phyloP scores from a whole-genome alignment of 2,329 filamentous ascomycete genomes.

The Colletotrichum brevisporum region DNA sequence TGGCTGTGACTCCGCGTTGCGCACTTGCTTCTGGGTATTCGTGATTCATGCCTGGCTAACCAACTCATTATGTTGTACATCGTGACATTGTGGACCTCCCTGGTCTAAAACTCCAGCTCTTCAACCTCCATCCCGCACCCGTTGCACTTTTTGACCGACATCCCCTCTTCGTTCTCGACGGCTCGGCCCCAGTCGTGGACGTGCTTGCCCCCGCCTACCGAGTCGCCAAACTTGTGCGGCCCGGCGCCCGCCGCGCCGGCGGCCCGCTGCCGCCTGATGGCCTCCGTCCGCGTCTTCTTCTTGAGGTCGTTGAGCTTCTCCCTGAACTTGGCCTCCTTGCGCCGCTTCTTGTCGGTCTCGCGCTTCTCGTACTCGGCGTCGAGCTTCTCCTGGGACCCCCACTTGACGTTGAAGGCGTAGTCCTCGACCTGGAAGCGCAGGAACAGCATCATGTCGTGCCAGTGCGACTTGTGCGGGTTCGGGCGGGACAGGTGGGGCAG shows the following conservation, averaged over 20 bases:
- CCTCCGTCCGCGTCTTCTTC: slow-evolving; percentile 92
- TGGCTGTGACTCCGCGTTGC: not conserved
- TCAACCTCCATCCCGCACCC: slow-evolving; percentile 86
- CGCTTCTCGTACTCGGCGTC: slow-evolving; percentile 90
- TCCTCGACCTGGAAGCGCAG: slow-evolving; percentile 94
- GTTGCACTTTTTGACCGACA: slow-evolving; percentile 84
- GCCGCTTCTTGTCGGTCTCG: slow-evolving; percentile 82
- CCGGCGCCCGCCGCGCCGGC: slow-evolving; percentile 64
- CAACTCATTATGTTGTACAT: too few relatives aligned
- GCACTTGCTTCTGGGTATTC: not conserved
- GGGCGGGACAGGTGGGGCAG: slow-evolving; percentile 90
- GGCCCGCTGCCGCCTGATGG: slow-evolving; percentile 81
- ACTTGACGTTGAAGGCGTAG: slow-evolving; percentile 91
- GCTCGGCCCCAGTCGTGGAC: slow-evolving; percentile 88
- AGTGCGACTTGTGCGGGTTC: slow-evolving; percentile 95
- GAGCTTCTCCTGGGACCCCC: slow-evolving; percentile 87
- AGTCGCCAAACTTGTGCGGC: slow-evolving; percentile 80
- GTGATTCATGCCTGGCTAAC: not conserved
- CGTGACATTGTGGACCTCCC: not conserved
- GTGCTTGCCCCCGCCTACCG: slow-evolving; percentile 79
- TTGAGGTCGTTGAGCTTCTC: slow-evolving; percentile 91
- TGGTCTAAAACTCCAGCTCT: slow-evolving; percentile 73
- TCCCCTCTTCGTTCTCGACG: slow-evolving; percentile 78
- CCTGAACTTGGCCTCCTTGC: slow-evolving; percentile 94
- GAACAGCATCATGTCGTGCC: slow-evolving; percentile 99